Base-by-base conservation (phyloP, 225 moss, liverwort and hornwort species). In the Sphagnum contortum region DNA sequence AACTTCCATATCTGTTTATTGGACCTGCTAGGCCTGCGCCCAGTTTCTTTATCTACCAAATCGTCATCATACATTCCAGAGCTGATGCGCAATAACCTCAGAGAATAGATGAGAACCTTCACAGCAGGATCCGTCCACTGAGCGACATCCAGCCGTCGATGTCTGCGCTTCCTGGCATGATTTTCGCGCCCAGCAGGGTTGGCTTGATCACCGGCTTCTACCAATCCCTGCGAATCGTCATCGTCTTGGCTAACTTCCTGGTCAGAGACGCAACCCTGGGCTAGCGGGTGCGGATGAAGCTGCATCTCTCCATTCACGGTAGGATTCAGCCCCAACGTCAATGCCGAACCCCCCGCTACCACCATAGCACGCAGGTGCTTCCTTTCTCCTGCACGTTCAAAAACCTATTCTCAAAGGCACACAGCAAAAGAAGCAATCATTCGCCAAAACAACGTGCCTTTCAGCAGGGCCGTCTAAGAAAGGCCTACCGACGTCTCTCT, bases 121-220 rank as follows among this genome's bases (percentile, higher is more conserved):
- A 64, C 63, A 49, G 63, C 63, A 12, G 63, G 63, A 48, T 64
- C 63, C 6, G 63, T 64, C 63, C 63, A 64, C 14, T 64, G 63
- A 5, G 63, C 63, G 11, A 64, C 63, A 49, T 64, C 63, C 7
- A 14, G 48, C 48, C 63, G 48, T 13, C 63, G 48, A 12, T 49
- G 48, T 8, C 63, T 48, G 48, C 63, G 63, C 14, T 64, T 64
- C 6, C 50, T 64, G n/a, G 10, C 7, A 7, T 14, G 48, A 6
- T 49, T 63, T 2, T 63, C 63, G 48, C 49, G 63, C 10, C 13
- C n/a, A 9, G 63, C 10, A 48, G 63, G 50, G 12, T n/a, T 12
- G 4, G 29, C 11, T 2, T n/a, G 2, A 11, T 51, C 63, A 13
- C 48, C 14, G 48, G 48, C 49, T 7, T 48, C 12, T 48, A 64